These are phyloP conservation scores for Phenoliferia sp. DNA, from an alignment of 1,284 basidiomycete species.

Conservation along the genomic window DNA sequence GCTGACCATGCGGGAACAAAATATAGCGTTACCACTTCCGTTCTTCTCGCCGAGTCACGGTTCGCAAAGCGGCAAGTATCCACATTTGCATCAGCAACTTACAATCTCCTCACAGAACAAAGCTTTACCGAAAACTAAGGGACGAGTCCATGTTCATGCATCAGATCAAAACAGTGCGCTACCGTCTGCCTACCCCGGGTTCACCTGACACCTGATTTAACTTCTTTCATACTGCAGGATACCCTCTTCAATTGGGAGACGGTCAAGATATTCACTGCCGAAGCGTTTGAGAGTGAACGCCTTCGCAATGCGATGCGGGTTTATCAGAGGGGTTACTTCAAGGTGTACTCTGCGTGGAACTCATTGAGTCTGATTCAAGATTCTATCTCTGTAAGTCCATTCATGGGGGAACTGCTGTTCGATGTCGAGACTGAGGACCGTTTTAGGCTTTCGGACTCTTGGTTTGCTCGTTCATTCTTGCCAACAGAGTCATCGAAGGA, in stretches of 20 bases:
- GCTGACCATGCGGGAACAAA: neutral
- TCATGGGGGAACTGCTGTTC: neutral
- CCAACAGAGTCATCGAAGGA: slow-evolving; percentile 56
- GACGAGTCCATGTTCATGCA: slow-evolving; percentile 27
- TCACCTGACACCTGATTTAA: too few species aligned
- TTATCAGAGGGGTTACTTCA: slow-evolving; percentile 67
- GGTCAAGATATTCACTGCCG: slow-evolving; percentile 50
- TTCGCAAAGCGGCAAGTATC: too few species aligned
- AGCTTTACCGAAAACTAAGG: slow-evolving; percentile 39
- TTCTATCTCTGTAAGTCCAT: slow-evolving; percentile 53
- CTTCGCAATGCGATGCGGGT: slow-evolving; percentile 67
- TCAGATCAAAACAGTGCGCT: slow-evolving; percentile 9
- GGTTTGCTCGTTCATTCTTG: slow-evolving; percentile 70
- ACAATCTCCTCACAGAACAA: slow-evolving; percentile 55
- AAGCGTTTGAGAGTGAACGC: slow-evolving; percentile 68
- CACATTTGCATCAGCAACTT: too few species aligned
- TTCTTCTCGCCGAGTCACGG: slow-evolving; percentile 40
- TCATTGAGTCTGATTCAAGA: slow-evolving; percentile 48
- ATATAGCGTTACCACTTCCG: slow-evolving; percentile 55
- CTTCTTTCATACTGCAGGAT: too few species aligned
- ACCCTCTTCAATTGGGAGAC: slow-evolving; percentile 68
- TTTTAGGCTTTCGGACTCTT: slow-evolving; percentile 61
- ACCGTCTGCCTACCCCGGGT: neutral
- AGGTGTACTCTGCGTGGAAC: slow-evolving; percentile 22
- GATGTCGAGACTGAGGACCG: neutral